Evolutionary conservation across 1,139 yeast species (phyloP).

Genomic region (Pichia sp.): DNA sequence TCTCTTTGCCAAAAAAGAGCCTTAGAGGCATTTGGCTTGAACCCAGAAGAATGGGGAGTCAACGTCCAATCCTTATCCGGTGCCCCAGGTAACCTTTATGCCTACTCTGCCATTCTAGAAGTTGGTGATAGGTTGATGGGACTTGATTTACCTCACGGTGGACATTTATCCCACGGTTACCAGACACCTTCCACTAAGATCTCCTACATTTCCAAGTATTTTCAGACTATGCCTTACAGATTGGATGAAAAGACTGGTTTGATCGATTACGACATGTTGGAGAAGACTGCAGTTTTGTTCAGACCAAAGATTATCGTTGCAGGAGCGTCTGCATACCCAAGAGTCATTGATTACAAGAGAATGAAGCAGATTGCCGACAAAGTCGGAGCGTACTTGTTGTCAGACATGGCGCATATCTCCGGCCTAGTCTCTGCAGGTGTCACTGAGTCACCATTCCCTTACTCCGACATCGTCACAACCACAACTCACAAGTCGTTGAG

Average conservation of each 20-base stretch:
- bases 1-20: constrained; percentile 90
- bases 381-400: constrained; percentile 93
- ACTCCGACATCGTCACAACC: constrained; percentile 96
- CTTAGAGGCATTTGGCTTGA: constrained; percentile 73
- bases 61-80: constrained; percentile 96
- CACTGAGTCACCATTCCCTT: constrained; percentile 91
- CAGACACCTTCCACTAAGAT: constrained; percentile 94
- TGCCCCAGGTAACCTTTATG: constrained; percentile 96
- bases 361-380: constrained; percentile 96
- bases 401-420: constrained; percentile 98
- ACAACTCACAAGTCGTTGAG: constrained; percentile 97
- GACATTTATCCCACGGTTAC: constrained; percentile 97
- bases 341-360: constrained; percentile 90
- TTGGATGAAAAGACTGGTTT: constrained; percentile 86
- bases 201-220: constrained; percentile 92
- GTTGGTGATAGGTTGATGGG: constrained; percentile 98
- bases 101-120: constrained; percentile 89
- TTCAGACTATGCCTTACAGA: constrained; percentile 98
- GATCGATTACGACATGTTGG: constrained; percentile 92
- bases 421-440: constrained; percentile 97
- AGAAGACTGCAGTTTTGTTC: constrained; percentile 80
- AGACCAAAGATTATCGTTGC: constrained; percentile 96
- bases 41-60: constrained; percentile 92
- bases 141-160: constrained; percentile 95
- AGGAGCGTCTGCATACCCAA: constrained; percentile 96